phyloP scores from a whole-genome alignment of 768 basidiomycete species.

The Porphyrellus cyaneotinctus region DNA sequence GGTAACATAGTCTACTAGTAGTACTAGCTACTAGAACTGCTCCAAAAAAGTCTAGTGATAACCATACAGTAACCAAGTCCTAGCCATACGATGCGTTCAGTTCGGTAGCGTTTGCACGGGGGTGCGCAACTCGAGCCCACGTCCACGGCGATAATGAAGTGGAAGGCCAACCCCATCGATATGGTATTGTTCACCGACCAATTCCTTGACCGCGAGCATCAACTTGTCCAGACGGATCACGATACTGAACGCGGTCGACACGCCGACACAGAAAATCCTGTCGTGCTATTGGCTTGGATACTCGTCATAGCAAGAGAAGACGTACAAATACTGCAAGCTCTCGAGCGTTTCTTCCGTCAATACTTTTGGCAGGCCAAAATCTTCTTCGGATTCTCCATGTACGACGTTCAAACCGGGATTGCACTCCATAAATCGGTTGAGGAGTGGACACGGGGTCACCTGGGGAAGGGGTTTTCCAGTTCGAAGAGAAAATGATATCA shows the following conservation, averaged over 20 bases:
- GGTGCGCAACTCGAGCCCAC: slow-evolving; percentile 30
- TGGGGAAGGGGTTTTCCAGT: slow-evolving; percentile 85
- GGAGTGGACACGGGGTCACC: slow-evolving; percentile 73
- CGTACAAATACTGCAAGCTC: slow-evolving; percentile 77
- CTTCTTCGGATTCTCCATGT: slow-evolving; percentile 66
- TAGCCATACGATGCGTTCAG: not conserved
- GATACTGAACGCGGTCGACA: slow-evolving; percentile 64
- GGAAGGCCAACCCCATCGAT: slow-evolving; percentile 58
- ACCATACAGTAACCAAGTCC: no score
- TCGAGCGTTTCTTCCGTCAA: slow-evolving; percentile 71
- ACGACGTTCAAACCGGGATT: slow-evolving; percentile 66
- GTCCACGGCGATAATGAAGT: slow-evolving; percentile 18
- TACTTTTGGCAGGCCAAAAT: slow-evolving; percentile 66
- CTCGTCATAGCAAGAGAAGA: slow-evolving; percentile 1
- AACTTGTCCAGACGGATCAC: slow-evolving; percentile 69
- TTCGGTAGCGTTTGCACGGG: not conserved
- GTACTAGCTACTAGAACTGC: no score
- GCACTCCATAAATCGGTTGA: slow-evolving; percentile 43
- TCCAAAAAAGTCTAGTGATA: no score
- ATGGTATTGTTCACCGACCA: slow-evolving; percentile 85
- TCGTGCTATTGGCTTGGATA: not conserved
- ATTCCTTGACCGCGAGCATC: slow-evolving; percentile 68
- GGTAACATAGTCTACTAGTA: no score
- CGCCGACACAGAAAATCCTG: slow-evolving; percentile 70
- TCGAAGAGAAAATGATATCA: slow-evolving; percentile 73